A percentile compares a stretch with the other conserved stretches of the same genome.
These are phyloP conservation scores for Mycena sp. DNA, from an alignment of 1,284 basidiomycete genomes.

Conservation along the genomic window DNA sequence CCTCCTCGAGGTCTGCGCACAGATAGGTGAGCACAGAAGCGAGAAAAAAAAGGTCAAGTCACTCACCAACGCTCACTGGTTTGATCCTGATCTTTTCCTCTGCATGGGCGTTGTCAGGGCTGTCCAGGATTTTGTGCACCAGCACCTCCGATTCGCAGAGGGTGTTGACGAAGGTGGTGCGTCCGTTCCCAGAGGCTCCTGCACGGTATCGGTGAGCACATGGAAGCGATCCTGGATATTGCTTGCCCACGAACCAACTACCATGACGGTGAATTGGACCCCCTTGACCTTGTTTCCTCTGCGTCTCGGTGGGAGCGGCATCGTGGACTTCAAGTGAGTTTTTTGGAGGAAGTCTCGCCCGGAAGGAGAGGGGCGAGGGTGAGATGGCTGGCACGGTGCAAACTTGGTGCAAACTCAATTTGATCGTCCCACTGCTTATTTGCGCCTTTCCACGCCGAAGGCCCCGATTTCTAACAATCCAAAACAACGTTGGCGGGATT, in stretches of 20 bases:
- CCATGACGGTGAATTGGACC: conserved; percentile 93
- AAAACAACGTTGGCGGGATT: too few species aligned
- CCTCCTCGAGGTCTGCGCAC: conserved; percentile 90
- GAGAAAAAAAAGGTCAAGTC: neutral
- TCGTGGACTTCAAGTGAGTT: conserved; percentile 30
- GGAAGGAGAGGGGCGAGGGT: neutral
- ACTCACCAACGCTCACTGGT: conserved; percentile 88
- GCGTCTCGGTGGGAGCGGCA: conserved; percentile 62
- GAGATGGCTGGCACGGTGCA: conserved; percentile 9
- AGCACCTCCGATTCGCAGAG: conserved; percentile 90
- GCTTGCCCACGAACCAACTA: conserved; percentile 73
- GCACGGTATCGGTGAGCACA: neutral
- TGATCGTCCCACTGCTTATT: conserved; percentile 24
- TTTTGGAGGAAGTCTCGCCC: neutral
- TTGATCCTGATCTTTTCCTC: conserved; percentile 93
- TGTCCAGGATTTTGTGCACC: conserved; percentile 80
- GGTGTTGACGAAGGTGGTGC: conserved; percentile 97
- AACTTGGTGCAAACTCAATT: neutral
- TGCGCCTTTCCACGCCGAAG: neutral
- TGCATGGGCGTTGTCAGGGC: conserved; percentile 84
- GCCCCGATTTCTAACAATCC: neutral
- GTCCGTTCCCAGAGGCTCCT: conserved; percentile 94
- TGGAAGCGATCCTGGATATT: neutral
- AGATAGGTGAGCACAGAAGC: neutral
- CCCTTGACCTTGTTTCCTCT: conserved; percentile 94